Conservation (phyloP, 192 early-diverging fungal species). For the Gorgonomyces haynaldii region DNA sequence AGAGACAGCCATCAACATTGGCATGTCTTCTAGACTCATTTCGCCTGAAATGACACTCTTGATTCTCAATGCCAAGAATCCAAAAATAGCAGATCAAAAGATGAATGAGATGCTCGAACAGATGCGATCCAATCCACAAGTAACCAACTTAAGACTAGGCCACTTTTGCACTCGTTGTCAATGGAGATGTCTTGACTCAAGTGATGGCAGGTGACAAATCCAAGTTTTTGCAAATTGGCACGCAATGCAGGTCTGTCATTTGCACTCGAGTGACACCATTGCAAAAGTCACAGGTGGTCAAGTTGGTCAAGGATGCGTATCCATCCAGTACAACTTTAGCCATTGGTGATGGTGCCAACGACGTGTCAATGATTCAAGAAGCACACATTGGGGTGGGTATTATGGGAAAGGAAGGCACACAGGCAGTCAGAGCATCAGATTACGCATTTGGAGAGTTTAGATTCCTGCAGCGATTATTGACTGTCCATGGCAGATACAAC, state of each 20-base stretch:
- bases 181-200: constrained; percentile 75
- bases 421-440: constrained; percentile 45
- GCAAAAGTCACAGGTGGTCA: constrained; percentile 48
- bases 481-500: constrained; percentile 42
- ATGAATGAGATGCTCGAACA: constrained; percentile 23
- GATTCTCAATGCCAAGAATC: constrained; percentile 22
- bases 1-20: constrained; percentile 56
- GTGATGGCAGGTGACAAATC: constrained; percentile 38
- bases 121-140: constrained; percentile 16
- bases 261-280: constrained; percentile 47
- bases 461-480: constrained; percentile 33
- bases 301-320: constrained; percentile 36
- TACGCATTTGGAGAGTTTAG: constrained; percentile 46
- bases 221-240: constrained; percentile 24
- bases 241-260: constrained; percentile 38
- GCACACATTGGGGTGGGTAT: constrained; percentile 47
- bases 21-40: constrained; percentile 42
- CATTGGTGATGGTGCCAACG: constrained; percentile 56
- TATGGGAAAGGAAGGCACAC: constrained; percentile 45
- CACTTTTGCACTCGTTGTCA: constrained; percentile 64
- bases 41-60: constrained; percentile 28
- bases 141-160: constrained; percentile 30
- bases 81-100: constrained; percentile 7
- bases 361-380: constrained; percentile 50
- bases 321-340: constrained; percentile 64